phyloP scores from a whole-genome alignment of 2,329 filamentous ascomycete genomes.

The Fusarium sp. region DNA sequence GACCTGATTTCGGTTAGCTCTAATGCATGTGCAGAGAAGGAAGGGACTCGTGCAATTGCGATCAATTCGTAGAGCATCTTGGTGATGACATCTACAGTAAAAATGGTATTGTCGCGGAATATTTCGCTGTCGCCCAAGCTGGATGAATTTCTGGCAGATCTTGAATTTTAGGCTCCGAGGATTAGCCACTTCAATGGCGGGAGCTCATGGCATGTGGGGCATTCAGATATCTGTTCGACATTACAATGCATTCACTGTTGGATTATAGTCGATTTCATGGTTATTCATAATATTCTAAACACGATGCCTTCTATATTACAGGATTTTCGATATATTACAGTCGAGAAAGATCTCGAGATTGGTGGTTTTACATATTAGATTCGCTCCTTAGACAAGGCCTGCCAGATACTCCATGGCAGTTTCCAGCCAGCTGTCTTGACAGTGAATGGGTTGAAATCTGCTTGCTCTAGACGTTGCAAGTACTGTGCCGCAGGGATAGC shows the following conservation, averaged over 20 bases:
- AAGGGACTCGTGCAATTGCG: constrained; percentile 78
- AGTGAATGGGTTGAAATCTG: constrained; percentile 84
- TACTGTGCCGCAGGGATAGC: constrained; percentile 81
- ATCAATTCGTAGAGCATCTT: constrained; percentile 98
- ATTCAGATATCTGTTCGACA: neutral
- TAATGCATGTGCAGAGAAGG: neutral
- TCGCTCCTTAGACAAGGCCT: constrained; percentile 57
- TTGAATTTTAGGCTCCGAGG: constrained; percentile 42
- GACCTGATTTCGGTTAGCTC: constrained; percentile 65
- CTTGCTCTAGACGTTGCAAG: constrained; percentile 77
- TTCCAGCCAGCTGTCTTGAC: constrained; percentile 74
- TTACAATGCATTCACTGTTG: neutral
- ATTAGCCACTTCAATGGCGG: constrained; percentile 39
- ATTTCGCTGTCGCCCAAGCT: constrained; percentile 14
- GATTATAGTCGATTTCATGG: neutral
- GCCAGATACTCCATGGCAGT: constrained; percentile 78
- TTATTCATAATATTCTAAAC: constrained; percentile 11
- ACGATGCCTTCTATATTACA: constrained; percentile 25
- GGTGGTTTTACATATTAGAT: constrained; percentile 47
- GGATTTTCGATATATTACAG: neutral
- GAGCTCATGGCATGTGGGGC: constrained; percentile 27
- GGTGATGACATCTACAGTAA: constrained; percentile 44
- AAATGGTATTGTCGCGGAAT: constrained; percentile 25
- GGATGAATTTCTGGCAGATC: constrained; percentile 37
- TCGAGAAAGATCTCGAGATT: neutral